phyloP scores from a whole-genome alignment of 495 filamentous ascomycete genomes.

The Xylaria venustula region DNA sequence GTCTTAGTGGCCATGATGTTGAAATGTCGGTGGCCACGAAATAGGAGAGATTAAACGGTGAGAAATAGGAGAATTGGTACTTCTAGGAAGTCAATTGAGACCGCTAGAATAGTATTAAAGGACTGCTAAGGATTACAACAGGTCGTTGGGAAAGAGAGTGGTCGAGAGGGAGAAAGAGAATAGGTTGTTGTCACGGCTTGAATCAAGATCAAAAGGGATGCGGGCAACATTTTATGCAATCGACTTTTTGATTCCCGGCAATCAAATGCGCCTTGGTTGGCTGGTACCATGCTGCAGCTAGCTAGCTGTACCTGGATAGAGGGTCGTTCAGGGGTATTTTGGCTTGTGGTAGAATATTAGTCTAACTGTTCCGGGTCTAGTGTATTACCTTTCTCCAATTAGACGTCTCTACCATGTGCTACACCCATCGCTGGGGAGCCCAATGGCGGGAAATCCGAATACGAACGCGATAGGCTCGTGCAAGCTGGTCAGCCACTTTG shows the following conservation, averaged over 20 bases:
- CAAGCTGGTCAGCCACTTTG: not conserved
- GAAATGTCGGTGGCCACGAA: slow-evolving; percentile 8
- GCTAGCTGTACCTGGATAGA: not conserved
- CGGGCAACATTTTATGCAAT: slow-evolving; percentile 15
- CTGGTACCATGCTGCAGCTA: too few relatives aligned
- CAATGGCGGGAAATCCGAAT: slow-evolving; percentile 23
- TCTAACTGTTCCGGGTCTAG: too few relatives aligned
- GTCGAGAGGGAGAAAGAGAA: not conserved
- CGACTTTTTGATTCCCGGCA: slow-evolving; percentile 3
- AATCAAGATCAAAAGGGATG: slow-evolving; percentile 7
- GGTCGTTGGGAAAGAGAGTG: not conserved
- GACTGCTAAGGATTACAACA: too few relatives aligned
- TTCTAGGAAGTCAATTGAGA: not conserved
- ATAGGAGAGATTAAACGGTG: slow-evolving; percentile 1
- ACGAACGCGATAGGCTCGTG: slow-evolving; percentile 26
- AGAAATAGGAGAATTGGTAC: not conserved
- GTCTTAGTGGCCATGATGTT: slow-evolving; percentile 65
- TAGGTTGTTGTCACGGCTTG: not conserved
- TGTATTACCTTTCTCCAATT: not conserved
- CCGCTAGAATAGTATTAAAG: too few relatives aligned
- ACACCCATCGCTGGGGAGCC: too few relatives aligned
- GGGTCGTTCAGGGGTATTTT: not conserved
- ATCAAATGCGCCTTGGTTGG: not conserved
- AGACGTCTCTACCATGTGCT: too few relatives aligned
- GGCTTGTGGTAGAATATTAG: too few relatives aligned